phyloP scores from a whole-genome alignment of 441 rosid genomes.

The Dalechampia spathulata region DNA sequence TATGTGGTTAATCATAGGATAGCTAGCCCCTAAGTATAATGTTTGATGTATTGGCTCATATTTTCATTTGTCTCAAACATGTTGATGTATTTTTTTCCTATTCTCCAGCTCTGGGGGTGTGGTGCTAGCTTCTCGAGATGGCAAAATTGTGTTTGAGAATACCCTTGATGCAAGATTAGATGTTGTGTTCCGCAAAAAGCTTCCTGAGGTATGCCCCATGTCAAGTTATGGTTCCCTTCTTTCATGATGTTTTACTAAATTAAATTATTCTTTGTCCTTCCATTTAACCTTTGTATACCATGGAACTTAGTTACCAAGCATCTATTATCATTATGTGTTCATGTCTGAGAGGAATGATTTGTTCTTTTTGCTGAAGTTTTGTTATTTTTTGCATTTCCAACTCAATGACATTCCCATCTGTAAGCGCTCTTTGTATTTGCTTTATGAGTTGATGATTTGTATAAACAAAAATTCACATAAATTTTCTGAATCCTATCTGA shows the following conservation, averaged over 20 bases:
- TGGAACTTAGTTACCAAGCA: background rate
- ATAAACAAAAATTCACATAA: too few species aligned
- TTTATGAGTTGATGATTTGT: background rate
- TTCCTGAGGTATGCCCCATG: slow-evolving; percentile 59
- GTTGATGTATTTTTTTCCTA: slow-evolving; percentile 3
- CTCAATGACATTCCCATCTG: background rate
- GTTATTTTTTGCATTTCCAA: background rate
- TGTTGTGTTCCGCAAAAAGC: slow-evolving; percentile 75
- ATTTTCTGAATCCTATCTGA: too few species aligned
- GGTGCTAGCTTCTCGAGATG: slow-evolving; percentile 90
- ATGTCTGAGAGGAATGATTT: background rate
- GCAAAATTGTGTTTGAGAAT: slow-evolving; percentile 91
- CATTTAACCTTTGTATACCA: background rate
- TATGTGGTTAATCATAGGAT: slow-evolving; percentile 3
- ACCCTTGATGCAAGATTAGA: slow-evolving; percentile 92
- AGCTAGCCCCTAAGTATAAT: background rate
- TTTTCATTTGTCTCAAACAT: background rate
- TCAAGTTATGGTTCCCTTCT: background rate
- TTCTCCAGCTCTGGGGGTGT: slow-evolving; percentile 80
- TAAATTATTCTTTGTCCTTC: background rate
- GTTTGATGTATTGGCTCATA: background rate
- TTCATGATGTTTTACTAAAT: background rate
- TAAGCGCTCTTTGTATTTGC: background rate
- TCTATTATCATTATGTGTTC: background rate
- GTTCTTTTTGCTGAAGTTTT: background rate